Evolutionary conservation across 106 monocot genomes (phyloP).

Genomic region (Triglochin maritima): DNA sequence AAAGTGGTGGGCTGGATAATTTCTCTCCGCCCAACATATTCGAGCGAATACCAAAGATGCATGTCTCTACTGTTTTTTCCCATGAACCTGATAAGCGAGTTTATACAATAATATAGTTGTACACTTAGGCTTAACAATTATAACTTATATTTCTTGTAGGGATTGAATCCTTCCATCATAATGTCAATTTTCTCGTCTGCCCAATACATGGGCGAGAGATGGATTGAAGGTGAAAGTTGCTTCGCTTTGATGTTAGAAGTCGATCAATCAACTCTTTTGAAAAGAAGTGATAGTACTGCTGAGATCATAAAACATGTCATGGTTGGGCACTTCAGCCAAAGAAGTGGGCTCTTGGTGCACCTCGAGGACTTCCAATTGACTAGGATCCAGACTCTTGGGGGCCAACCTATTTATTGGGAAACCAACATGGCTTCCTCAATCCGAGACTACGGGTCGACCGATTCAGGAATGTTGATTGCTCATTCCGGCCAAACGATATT

Average conservation of each 20-base stretch:
- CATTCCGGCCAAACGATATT: constrained; percentile 49
- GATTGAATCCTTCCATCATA: constrained; percentile 57
- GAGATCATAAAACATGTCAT: constrained; percentile 66
- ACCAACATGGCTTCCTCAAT: constrained; percentile 51
- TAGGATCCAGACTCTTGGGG: constrained; percentile 36
- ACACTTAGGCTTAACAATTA: no score
- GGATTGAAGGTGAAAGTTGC: constrained; percentile 46
- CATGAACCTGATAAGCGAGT: no score
- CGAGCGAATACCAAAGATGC: no score
- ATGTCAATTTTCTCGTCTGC: constrained; percentile 56
- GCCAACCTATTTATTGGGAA: constrained; percentile 64
- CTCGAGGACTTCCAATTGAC: constrained; percentile 76
- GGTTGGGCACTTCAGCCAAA: constrained; percentile 80
- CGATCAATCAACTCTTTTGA: constrained; percentile 26
- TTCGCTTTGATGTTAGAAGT: constrained; percentile 48
- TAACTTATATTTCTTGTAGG: constrained; percentile 17
- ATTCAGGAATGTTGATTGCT: constrained; percentile 41
- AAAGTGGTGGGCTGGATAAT: no score
- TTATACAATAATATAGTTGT: no score
- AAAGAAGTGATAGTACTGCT: constrained; percentile 46
- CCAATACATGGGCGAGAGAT: constrained; percentile 42
- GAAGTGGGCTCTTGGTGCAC: constrained; percentile 58
- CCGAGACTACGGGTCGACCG: constrained; percentile 44
- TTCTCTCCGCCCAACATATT: no score
- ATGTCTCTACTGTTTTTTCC: no score